These are phyloP conservation scores for Clonostachys sp. DNA, from an alignment of 2,329 filamentous ascomycete species.

Conservation along the genomic window DNA sequence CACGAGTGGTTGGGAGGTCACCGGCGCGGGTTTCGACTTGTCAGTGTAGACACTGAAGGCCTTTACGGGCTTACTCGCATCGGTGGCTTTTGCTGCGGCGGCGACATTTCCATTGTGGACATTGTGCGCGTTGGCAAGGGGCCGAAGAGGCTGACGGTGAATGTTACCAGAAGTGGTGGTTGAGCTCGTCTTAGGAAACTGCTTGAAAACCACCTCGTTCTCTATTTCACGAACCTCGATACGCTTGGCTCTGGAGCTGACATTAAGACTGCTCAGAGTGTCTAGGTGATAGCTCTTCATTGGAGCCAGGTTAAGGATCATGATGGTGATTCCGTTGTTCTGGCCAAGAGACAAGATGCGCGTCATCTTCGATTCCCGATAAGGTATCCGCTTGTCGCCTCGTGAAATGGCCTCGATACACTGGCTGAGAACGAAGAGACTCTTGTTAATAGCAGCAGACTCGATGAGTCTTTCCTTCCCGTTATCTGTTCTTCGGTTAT, in stretches of 20 bases:
- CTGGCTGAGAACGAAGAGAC: slow-evolving; percentile 87
- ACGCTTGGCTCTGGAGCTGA: slow-evolving; percentile 91
- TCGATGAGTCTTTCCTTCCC: slow-evolving; percentile 90
- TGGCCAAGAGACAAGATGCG: slow-evolving; percentile 87
- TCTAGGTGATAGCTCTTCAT: slow-evolving; percentile 91
- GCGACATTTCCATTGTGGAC: slow-evolving; percentile 57
- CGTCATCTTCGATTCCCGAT: slow-evolving; percentile 96
- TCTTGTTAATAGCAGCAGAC: slow-evolving; percentile 96
- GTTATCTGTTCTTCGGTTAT: slow-evolving; percentile 92
- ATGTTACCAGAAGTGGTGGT: slow-evolving; percentile 29
- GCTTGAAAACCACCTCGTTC: slow-evolving; percentile 87
- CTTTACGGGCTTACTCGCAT: slow-evolving; percentile 69
- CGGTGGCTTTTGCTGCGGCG: slow-evolving; percentile 20
- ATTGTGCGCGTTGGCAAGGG: slow-evolving; percentile 72
- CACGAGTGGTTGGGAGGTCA: slow-evolving; percentile 3
- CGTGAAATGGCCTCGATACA: slow-evolving; percentile 91
- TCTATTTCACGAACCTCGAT: slow-evolving; percentile 95
- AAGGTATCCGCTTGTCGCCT: slow-evolving; percentile 75
- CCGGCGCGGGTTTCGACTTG: slow-evolving; percentile 43
- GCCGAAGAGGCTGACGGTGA: slow-evolving; percentile 72
- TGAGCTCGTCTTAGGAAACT: slow-evolving; percentile 53
- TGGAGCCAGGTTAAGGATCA: slow-evolving; percentile 93
- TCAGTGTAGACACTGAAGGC: slow-evolving; percentile 86
- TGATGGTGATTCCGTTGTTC: slow-evolving; percentile 91
- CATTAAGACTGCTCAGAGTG: slow-evolving; percentile 88